phyloP scores from a whole-genome alignment of 805 yeast species.

The Blastobotrys mokoenaii region DNA sequence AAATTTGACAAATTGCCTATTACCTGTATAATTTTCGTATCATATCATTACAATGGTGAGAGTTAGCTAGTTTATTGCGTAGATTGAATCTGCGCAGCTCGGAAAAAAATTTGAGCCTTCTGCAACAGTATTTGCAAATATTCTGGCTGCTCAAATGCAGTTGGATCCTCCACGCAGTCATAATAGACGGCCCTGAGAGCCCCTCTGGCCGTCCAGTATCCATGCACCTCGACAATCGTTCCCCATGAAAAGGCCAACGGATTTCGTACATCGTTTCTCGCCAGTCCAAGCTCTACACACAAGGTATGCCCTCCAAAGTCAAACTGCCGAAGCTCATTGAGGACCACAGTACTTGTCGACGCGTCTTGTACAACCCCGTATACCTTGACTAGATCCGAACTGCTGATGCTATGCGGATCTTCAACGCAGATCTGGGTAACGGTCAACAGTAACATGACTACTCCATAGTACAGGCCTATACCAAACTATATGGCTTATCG shows the following conservation, averaged over 20 bases:
- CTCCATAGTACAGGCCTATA: not conserved
- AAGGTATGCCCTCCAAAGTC: not conserved
- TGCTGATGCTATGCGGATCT: not conserved
- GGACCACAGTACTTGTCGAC: not conserved
- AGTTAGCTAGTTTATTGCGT: no score
- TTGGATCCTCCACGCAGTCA: no score
- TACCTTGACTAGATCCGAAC: not conserved
- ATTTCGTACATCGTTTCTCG: not conserved
- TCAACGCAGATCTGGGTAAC: not conserved
- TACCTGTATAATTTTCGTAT: no score
- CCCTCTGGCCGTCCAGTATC: not conserved
- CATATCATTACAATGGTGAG: no score
- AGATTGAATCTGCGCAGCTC: no score
- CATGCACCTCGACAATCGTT: not conserved
- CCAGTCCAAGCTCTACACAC: not conserved
- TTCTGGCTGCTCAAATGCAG: no score
- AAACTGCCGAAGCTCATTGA: not conserved
- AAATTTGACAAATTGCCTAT: no score
- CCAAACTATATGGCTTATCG: no score
- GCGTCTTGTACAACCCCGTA: not conserved
- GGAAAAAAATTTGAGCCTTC: no score
- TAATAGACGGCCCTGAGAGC: not conserved
- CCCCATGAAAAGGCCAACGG: not conserved
- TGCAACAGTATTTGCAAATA: no score
- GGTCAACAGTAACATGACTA: slow-evolving; percentile 1